A percentile compares a stretch with the other conserved stretches of the same genome.
Conservation (phyloP, 495 filamentous ascomycete species). For the Trypethelium eluteriae region DNA sequence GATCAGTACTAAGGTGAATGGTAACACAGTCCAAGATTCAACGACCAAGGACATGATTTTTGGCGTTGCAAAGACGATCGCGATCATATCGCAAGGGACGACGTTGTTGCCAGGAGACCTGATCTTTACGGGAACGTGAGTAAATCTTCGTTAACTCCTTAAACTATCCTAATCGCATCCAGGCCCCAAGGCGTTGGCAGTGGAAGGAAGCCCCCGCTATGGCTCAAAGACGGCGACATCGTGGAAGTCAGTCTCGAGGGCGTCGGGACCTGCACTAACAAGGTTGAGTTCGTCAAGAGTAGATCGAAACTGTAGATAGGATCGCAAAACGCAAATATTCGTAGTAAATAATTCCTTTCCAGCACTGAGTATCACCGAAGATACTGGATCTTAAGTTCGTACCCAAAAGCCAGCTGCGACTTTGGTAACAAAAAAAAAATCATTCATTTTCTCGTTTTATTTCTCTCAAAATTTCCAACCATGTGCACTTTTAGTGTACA, state of each 20-base stretch:
- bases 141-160: not conserved
- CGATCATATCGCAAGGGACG: conserved; percentile 29
- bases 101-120: conserved; percentile 33
- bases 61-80: conserved; percentile 30
- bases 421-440: too few species aligned
- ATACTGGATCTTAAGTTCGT: too few species aligned
- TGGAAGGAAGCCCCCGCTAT: conserved; percentile 48
- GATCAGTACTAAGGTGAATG: conserved; percentile 39
- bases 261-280: conserved; percentile 38
- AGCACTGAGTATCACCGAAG: too few species aligned
- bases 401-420: too few species aligned
- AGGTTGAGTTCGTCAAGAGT: conserved; percentile 25
- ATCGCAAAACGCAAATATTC: not conserved
- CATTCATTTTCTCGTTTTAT: too few species aligned
- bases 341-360: too few species aligned
- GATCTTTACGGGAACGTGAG: conserved; percentile 33
- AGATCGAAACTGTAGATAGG: not conserved
- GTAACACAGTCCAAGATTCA: conserved; percentile 36
- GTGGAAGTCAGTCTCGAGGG: conserved; percentile 49
- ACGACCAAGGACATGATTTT: conserved; percentile 38
- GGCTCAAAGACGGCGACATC: conserved; percentile 51
- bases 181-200: conserved; percentile 36
- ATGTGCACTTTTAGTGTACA: too few species aligned
- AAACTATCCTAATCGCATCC: not conserved
- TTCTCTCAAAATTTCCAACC: too few species aligned